Percentiles rank a stretch among this genome's conserved stretches.
Conservation (phyloP, 345 rosid species). For the Lumnitzera littorea region DNA sequence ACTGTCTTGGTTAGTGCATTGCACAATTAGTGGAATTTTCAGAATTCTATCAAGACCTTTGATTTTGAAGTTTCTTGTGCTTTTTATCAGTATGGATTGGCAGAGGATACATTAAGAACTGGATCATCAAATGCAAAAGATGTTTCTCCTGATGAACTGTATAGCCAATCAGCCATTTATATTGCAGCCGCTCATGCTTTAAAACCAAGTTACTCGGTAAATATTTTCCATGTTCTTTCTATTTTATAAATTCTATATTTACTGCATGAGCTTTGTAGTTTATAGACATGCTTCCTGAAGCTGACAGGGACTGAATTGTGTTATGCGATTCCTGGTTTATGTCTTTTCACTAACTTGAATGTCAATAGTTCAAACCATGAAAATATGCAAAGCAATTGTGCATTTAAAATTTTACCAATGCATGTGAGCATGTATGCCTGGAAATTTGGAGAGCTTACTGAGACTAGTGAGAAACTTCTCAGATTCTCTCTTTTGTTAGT, state of each 20-base stretch:
- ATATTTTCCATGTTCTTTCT: conserved; percentile 8
- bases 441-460: no score
- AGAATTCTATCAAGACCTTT: neutral
- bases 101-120: conserved; percentile 86
- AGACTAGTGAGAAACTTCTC: no score
- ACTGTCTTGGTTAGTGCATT: conserved; percentile 75
- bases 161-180: conserved; percentile 93
- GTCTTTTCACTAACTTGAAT: no score
- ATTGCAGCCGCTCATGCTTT: conserved; percentile 98
- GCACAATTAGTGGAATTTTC: conserved; percentile 1
- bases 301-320: no score
- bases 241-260: neutral
- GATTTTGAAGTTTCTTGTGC: neutral
- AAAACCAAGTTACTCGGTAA: conserved; percentile 92
- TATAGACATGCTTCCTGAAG: neutral
- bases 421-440: no score
- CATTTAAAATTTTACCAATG: no score
- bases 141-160: conserved; percentile 80
- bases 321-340: no score
- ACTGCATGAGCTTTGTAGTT: neutral
- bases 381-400: no score
- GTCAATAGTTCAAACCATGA: no score
- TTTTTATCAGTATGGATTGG: conserved; percentile 76
- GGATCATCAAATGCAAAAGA: conserved; percentile 57
- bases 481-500: no score